Percentiles rank a stretch among this genome's conserved stretches.
Evolutionary conservation across 2,329 filamentous ascomycete species (phyloP).

Genomic region (Sodiomyces alkalinus): DNA sequence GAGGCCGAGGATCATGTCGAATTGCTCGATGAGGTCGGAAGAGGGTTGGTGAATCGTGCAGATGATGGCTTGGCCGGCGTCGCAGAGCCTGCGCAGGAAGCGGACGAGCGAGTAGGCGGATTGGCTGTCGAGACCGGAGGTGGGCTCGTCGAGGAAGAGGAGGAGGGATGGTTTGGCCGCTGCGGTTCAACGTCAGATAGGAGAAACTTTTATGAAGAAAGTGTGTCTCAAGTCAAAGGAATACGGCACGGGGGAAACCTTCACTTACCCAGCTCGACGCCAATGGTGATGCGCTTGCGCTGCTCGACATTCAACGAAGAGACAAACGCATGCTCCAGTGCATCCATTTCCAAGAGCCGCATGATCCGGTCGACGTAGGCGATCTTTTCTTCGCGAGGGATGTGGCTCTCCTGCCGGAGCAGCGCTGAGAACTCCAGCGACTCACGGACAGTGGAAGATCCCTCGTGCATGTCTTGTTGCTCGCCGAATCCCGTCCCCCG

Average conservation of each 20-base stretch:
- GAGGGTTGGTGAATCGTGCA: constrained; percentile 51
- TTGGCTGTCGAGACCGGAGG: constrained; percentile 25
- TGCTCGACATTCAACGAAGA: constrained; percentile 31
- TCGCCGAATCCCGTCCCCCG: constrained; percentile 54
- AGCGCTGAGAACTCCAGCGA: constrained; percentile 53
- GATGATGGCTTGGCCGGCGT: constrained; percentile 49
- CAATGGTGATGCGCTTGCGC: constrained; percentile 52
- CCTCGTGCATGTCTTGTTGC: constrained; percentile 54
- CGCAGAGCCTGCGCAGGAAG: constrained; percentile 31
- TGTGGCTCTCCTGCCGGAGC: constrained; percentile 40
- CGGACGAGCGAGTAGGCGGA: constrained; percentile 23
- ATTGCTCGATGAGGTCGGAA: constrained; percentile 45
- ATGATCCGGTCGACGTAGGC: constrained; percentile 53
- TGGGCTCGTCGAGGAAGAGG: constrained; percentile 55
- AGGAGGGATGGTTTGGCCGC: constrained; percentile 50
- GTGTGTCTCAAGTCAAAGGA: background rate
- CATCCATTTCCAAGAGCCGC: constrained; percentile 45
- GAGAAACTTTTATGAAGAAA: background rate
- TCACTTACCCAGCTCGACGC: constrained; percentile 56
- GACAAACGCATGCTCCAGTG: constrained; percentile 52
- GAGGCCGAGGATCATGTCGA: constrained; percentile 57
- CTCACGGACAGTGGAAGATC: constrained; percentile 49
- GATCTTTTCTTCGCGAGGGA: constrained; percentile 44
- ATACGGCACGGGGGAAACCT: too few species aligned
- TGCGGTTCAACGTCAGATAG: background rate